Conservation (phyloP, 2,329 filamentous ascomycete species). For the Aspergillus terreus region DNA sequence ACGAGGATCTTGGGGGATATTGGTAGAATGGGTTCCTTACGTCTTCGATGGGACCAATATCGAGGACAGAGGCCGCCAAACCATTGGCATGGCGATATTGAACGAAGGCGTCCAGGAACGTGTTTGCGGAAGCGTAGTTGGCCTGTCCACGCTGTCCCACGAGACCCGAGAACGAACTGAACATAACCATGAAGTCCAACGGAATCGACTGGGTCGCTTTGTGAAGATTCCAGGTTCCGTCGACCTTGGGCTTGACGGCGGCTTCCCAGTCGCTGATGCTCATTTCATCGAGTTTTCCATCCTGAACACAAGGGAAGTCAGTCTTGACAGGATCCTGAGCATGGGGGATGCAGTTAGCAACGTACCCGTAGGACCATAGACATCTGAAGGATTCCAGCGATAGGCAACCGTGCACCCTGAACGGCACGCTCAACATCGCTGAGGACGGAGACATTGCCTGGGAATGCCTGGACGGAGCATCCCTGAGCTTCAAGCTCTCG, state of each 20-base stretch:
- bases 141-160: constrained; percentile 39
- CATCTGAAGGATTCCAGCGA: constrained; percentile 21
- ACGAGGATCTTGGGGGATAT: too few relatives aligned
- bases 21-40: constrained; percentile 2
- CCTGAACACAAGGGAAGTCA: too few relatives aligned
- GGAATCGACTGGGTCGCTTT: constrained; percentile 2
- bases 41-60: constrained; percentile 23
- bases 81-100: constrained; percentile 20
- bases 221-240: constrained; percentile 29
- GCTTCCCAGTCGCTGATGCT: constrained; percentile 29
- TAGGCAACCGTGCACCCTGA: constrained; percentile 3
- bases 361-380: constrained; percentile 11
- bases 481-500: constrained; percentile 21
- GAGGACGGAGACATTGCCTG: constrained; percentile 17
- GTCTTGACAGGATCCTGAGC: constrained; percentile 8
- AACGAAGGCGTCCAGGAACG: constrained; percentile 29
- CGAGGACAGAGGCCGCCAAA: constrained; percentile 17
- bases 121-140: constrained; percentile 35
- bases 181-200: constrained; percentile 24
- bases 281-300: constrained; percentile 21
- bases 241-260: constrained; percentile 32
- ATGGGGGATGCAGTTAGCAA: neutral
- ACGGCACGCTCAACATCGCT: constrained; percentile 16
- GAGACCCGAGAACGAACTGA: constrained; percentile 31
- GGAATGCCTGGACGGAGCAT: constrained; percentile 15